phyloP scores from a whole-genome alignment of 371 early-diverging fungal genomes.

The Apophysomyces variabilis region DNA sequence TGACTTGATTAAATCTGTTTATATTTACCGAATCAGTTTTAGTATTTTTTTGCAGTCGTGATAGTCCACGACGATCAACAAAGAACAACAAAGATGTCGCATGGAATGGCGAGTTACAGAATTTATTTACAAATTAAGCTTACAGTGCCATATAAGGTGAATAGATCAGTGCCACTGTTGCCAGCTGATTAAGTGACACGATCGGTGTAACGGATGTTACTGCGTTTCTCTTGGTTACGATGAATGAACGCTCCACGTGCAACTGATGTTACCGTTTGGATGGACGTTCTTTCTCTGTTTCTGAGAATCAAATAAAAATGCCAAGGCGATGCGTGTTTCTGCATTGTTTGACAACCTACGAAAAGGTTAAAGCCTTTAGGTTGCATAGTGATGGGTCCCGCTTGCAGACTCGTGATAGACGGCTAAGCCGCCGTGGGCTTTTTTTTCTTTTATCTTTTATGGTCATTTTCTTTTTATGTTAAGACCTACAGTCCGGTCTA shows the following conservation, averaged over 20 bases:
- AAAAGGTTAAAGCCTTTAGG: no score
- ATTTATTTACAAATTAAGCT: not conserved
- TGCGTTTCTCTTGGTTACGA: no score
- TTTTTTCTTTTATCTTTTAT: no score
- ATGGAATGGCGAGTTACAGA: not conserved
- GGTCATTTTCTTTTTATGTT: no score
- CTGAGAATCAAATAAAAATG: no score
- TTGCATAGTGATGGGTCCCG: no score
- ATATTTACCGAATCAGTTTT: conserved; percentile 2
- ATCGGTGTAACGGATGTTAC: not conserved
- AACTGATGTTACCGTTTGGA: not conserved
- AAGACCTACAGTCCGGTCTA: no score
- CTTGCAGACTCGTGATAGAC: no score
- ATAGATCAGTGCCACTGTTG: not conserved
- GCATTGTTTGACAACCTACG: no score
- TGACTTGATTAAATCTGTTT: conserved; percentile 3
- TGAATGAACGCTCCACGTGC: not conserved
- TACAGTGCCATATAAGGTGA: not conserved
- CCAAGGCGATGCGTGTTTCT: no score
- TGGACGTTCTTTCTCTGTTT: not conserved
- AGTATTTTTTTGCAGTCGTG: not conserved
- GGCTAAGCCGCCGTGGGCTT: no score
- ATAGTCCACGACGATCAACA: conserved; percentile 2
- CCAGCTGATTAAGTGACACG: conserved; percentile 1
- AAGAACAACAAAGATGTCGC: not conserved